Percentiles rank a stretch among this genome's conserved stretches.
Evolutionary conservation across 345 rosid species (phyloP).

Genomic region (Gossypium ekmanianum): DNA sequence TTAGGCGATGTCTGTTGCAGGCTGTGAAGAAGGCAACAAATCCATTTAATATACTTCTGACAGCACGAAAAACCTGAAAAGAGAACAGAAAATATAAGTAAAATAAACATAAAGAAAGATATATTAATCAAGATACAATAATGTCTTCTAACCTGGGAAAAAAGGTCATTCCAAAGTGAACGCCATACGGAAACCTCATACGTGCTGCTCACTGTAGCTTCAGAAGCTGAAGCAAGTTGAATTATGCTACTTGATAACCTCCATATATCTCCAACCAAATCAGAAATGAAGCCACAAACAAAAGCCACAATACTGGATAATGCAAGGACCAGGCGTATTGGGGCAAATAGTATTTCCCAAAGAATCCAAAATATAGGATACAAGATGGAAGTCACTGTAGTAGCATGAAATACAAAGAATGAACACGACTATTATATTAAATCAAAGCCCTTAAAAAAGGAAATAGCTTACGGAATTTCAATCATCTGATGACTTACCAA

Average conservation of each 20-base stretch:
- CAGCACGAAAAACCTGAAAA: constrained; percentile 86
- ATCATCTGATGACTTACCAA: constrained; percentile 45
- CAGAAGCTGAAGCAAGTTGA: constrained; percentile 61
- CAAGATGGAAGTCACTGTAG: constrained; percentile 56
- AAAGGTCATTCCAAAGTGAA: constrained; percentile 93
- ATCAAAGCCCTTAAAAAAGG: not conserved
- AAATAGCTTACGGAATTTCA: not conserved
- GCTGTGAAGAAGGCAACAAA: constrained; percentile 81
- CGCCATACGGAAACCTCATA: constrained; percentile 85
- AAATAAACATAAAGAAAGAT: not conserved
- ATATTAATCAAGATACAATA: not conserved
- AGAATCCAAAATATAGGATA: constrained; percentile 63
- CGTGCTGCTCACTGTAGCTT: constrained; percentile 48
- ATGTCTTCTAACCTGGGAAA: constrained; percentile 66
- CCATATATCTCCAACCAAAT: constrained; percentile 55
- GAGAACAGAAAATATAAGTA: constrained; percentile 14
- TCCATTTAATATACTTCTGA: constrained; percentile 85
- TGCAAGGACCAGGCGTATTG: constrained; percentile 57
- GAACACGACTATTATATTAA: constrained; percentile 9
- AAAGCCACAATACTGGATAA: constrained; percentile 43
- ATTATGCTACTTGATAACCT: constrained; percentile 44
- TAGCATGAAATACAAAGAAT: constrained; percentile 5
- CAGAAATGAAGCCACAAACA: constrained; percentile 39
- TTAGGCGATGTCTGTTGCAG: constrained; percentile 97
- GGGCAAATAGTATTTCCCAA: constrained; percentile 70